Evolutionary conservation across 495 filamentous ascomycete species (phyloP).

Genomic region (Usnea hakonensis): DNA sequence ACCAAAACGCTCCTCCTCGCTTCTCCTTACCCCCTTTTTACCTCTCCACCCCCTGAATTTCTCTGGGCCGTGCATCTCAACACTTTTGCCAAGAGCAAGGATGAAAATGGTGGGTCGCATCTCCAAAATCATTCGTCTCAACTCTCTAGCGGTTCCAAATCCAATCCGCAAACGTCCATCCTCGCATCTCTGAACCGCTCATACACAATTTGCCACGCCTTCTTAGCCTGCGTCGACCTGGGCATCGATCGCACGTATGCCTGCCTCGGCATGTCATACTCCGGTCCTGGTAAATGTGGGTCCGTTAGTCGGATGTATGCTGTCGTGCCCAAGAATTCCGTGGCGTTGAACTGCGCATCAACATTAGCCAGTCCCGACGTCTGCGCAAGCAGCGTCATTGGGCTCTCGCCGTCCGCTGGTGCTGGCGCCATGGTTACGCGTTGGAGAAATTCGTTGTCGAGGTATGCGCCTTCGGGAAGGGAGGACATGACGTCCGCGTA

Average conservation of each 20-base stretch:
- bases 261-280: conserved; percentile 35
- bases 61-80: not conserved
- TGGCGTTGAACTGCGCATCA: conserved; percentile 32
- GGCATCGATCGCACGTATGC: conserved; percentile 32
- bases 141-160: conserved; percentile 22
- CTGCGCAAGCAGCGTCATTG: conserved; percentile 19
- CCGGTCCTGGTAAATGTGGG: conserved; percentile 38
- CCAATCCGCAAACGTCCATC: conserved; percentile 33
- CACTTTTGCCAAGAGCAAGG: not conserved
- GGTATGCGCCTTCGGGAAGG: conserved; percentile 19
- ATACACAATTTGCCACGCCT: conserved; percentile 37
- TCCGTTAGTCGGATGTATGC: conserved; percentile 38
- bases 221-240: conserved; percentile 32
- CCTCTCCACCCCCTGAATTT: not conserved
- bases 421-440: conserved; percentile 14
- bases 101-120: not conserved
- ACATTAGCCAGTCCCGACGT: conserved; percentile 19
- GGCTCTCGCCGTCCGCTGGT: conserved; percentile 22
- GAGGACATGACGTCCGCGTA: conserved; percentile 10
- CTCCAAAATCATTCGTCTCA: not conserved
- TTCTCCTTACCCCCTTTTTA: not conserved
- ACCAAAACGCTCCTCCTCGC: not conserved
- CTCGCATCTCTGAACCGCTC: conserved; percentile 27
- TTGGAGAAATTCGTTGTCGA: conserved; percentile 18
- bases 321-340: conserved; percentile 30